Evolutionary conservation across 192 early-diverging fungal species (phyloP), one percentile per base, ranked within the genome.

Genomic region (Chytriomyces hyalinus): DNA sequence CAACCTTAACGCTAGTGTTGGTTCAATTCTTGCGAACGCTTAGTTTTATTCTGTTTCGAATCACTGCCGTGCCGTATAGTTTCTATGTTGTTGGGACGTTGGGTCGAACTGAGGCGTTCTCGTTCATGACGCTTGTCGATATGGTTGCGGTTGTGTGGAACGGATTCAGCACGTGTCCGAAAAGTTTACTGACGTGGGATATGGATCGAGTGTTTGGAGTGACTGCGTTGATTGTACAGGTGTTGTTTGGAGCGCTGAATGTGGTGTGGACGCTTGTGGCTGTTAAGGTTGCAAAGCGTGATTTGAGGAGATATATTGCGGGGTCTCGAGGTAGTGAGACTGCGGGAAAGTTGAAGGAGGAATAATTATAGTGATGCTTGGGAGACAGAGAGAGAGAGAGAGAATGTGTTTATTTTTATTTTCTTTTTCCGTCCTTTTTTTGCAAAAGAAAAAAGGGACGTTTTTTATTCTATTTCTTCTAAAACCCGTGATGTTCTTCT

Each of bases 241-340:
- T 74, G 49, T 46, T 74, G 72, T 74, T 74, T 74, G 72, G 72
- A 2, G n/a, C 63, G 57, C 36, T 74, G 57, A 74, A 74, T 63
- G 49, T 74, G 13, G 72, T 74, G 36, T 74, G 72, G 72, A 74
- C 72, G 45, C 36, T 47, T 22, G 72, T 74, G 15, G 72, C 72
- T 7, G 28, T 74, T 44, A 74, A 74, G 20, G 72, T 74, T 15
- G 15, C 50, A 46, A 24, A n/a, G 57, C 20, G 72, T 3, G 72
- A 74, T 15, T 10, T 74, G 72, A 22, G 61, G 44, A 20, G 50
- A 46, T 74, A 74, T 74, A 63, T 74, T 8, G 20, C 36, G 17
- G 36, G 63, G 2, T n/a, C 17, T 59, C 15, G 20, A 59, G 20
- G 15, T n/a, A 22, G 15, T n/a, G 15, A 59, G 28, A 68, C 0